Percentiles rank a stretch among this genome's conserved stretches.
phyloP scores from a whole-genome alignment of 768 basidiomycete genomes.

The Amanita fuliginea region DNA sequence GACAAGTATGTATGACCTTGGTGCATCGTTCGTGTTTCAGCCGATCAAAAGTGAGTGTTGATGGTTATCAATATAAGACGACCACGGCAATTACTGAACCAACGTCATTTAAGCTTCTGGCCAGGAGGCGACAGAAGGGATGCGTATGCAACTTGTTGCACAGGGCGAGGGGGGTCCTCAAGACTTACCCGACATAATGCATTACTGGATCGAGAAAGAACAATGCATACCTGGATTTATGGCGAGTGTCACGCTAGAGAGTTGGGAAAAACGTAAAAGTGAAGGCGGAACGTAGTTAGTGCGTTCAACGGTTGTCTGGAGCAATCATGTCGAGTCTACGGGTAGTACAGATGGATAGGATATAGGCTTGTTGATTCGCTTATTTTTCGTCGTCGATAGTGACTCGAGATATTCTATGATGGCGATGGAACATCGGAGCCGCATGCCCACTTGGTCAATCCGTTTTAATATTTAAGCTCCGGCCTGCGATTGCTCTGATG shows the following conservation, averaged over 20 bases:
- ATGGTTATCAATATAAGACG: not conserved
- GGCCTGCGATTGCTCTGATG: not conserved
- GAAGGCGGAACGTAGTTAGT: slow-evolving; percentile 6
- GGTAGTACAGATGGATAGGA: not conserved
- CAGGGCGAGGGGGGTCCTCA: slow-evolving; percentile 67
- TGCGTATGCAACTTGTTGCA: slow-evolving; percentile 62
- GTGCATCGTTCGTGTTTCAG: slow-evolving; percentile 81
- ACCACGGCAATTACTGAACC: not conserved
- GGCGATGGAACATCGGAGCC: not conserved
- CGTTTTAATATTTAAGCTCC: not conserved
- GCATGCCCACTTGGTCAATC: not conserved
- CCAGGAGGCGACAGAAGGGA: slow-evolving; percentile 17
- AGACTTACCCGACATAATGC: slow-evolving; percentile 64
- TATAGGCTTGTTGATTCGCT: not conserved
- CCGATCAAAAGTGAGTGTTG: slow-evolving; percentile 28
- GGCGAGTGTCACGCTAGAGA: slow-evolving; percentile 81
- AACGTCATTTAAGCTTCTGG: not conserved
- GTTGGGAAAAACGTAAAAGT: slow-evolving; percentile 67
- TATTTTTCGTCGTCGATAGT: not conserved
- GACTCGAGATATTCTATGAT: not conserved
- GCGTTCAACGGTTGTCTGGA: not conserved
- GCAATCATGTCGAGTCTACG: not conserved
- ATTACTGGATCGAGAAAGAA: slow-evolving; percentile 79
- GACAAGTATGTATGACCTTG: slow-evolving; percentile 83
- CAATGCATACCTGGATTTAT: slow-evolving; percentile 85